These are phyloP conservation scores for Aspergillus jensenii DNA, from an alignment of 2,329 filamentous ascomycete genomes.

Conservation along the genomic window DNA sequence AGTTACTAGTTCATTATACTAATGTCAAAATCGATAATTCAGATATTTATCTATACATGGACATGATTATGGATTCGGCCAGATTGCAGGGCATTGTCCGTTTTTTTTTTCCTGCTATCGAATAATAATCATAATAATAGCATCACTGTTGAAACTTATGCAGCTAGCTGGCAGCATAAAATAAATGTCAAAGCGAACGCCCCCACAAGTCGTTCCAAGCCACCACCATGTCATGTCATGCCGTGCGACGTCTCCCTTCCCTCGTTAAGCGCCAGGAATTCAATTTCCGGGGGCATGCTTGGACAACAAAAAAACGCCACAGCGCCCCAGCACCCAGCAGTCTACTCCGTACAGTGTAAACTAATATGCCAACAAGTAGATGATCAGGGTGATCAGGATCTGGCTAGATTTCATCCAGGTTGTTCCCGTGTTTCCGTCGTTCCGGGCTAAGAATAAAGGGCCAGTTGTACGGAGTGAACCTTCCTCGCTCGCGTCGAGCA, in stretches of 20 bases:
- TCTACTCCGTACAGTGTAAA: too few relatives aligned
- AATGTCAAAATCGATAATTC: neutral
- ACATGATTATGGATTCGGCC: neutral
- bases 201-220: neutral
- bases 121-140: neutral
- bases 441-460: neutral
- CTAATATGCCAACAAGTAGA: neutral
- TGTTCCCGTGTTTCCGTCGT: too few relatives aligned
- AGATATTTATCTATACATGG: too few relatives aligned
- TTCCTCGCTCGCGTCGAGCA: too few relatives aligned
- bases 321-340: neutral
- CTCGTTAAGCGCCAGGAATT: constrained; percentile 3
- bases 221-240: neutral
- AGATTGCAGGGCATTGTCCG: neutral
- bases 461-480: neutral
- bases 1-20: neutral
- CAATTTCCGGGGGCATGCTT: neutral
- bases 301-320: neutral
- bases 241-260: neutral
- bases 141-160: too few relatives aligned
- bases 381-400: neutral
- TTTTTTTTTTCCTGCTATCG: neutral
- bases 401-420: too few relatives aligned
- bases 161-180: neutral
- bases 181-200: neutral